These are phyloP conservation scores for Geotrichum fermentans DNA, from an alignment of 1,139 yeast genomes.

Conservation along the genomic window DNA sequence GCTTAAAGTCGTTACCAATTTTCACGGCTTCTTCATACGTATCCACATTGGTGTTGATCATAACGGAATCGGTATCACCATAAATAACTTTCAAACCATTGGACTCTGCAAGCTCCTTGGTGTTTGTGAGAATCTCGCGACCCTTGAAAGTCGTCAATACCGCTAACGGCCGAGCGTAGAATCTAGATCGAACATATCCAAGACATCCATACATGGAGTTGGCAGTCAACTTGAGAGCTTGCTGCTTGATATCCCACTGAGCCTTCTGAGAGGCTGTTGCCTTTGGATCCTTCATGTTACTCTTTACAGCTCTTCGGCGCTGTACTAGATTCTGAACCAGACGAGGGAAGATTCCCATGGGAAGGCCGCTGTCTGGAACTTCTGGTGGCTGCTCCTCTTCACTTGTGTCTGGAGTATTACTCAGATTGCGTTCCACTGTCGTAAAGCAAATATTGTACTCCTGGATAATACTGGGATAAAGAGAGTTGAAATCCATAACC, in stretches of 20 bases:
- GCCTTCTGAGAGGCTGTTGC: constrained; percentile 57
- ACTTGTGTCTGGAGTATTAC: constrained; percentile 27
- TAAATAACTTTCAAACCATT: constrained; percentile 81
- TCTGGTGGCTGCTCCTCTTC: constrained; percentile 66
- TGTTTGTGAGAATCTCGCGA: constrained; percentile 89
- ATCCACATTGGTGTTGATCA: constrained; percentile 88
- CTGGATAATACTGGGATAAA: constrained; percentile 95
- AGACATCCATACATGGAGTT: constrained; percentile 99
- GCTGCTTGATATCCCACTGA: constrained; percentile 86
- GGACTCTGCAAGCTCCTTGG: constrained; percentile 87
- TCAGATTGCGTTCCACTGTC: constrained; percentile 62
- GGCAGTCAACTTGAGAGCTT: constrained; percentile 93
- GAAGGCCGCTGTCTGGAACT: constrained; percentile 55
- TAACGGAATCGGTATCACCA: constrained; percentile 98
- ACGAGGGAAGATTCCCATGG: constrained; percentile 81
- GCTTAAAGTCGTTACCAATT: constrained; percentile 81
- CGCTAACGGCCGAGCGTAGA: constrained; percentile 93
- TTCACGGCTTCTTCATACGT: constrained; percentile 66
- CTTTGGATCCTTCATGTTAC: constrained; percentile 69
- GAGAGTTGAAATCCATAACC: constrained; percentile 97
- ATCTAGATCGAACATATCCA: constrained; percentile 86
- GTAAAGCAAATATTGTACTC: constrained; percentile 97
- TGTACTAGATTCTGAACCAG: constrained; percentile 78
- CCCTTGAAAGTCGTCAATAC: constrained; percentile 95
- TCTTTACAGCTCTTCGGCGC: constrained; percentile 91